Conservation (phyloP, 2,329 filamentous ascomycete genomes). For the Raffaelea ambrosiae region DNA sequence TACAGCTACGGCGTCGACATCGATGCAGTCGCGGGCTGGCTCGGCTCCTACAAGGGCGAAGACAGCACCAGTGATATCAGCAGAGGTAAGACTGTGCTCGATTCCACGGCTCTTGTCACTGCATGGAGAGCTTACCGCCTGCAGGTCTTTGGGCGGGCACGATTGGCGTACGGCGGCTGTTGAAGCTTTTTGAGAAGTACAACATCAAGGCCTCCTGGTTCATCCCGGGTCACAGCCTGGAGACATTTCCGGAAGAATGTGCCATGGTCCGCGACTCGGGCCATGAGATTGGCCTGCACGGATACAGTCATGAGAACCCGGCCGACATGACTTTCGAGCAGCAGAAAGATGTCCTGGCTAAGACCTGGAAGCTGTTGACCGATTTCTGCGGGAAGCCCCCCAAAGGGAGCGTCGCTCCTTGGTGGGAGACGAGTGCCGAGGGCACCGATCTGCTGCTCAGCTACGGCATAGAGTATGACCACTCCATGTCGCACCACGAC, state of each 20-base stretch:
- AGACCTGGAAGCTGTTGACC: constrained; percentile 63
- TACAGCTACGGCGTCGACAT: constrained; percentile 63
- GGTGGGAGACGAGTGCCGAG: constrained; percentile 64
- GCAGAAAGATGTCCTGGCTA: constrained; percentile 65
- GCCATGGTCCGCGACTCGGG: constrained; percentile 35
- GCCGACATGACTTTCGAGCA: constrained; percentile 60
- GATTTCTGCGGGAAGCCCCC: constrained; percentile 66
- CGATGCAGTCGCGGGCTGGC: constrained; percentile 68
- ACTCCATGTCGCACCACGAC: constrained; percentile 58
- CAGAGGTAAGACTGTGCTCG: constrained; percentile 38
- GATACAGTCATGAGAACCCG: constrained; percentile 26
- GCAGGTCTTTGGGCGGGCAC: constrained; percentile 55
- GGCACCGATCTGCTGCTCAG: constrained; percentile 55
- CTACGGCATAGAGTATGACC: constrained; percentile 64
- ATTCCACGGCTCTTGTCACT: not conserved
- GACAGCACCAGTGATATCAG: constrained; percentile 66
- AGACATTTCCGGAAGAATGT: constrained; percentile 39
- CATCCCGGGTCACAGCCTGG: constrained; percentile 38
- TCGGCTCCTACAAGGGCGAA: constrained; percentile 66
- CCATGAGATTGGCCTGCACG: constrained; percentile 39
- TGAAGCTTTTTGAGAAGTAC: constrained; percentile 66
- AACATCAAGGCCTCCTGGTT: constrained; percentile 57
- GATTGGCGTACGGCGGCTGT: constrained; percentile 53
- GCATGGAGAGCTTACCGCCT: not conserved
- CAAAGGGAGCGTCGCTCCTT: constrained; percentile 63